Base-by-base conservation (phyloP, 805 yeast species). In the Metschnikowia continentalis region DNA sequence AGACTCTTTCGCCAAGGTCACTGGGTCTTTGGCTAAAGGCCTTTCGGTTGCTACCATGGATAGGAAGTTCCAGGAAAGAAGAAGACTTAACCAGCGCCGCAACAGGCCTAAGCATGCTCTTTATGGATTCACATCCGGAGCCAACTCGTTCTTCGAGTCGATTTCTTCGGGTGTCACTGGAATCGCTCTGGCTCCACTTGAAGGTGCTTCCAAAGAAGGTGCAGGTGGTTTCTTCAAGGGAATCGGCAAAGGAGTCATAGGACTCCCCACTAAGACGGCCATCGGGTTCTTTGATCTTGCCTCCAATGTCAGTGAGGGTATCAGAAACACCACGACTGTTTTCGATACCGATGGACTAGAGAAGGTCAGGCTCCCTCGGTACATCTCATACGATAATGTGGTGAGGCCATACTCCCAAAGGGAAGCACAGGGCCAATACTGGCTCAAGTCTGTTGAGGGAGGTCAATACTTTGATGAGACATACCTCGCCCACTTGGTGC, bases 21-120 rank as follows among this genome's bases (percentile, higher is more conserved):
- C 98, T 0, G 97, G 97, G 0, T 88, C 97, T 0, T 74, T 94
- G 61, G 96, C 99, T 0, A 94, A 94, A 68, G 98, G 99, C 0
- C 72, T 94, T 38, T 83, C 97, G 0, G 91, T 84, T 19, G 96
- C 90, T 0, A 91, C 98, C 0, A 79, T 94, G 74, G 99, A 92
- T 68, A 74, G 80, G 51, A 79, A 81, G 43, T 94, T 86, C 69
- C 98, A 92, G 67, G 91, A 85, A 54, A 77, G 84, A 50, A 83
- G 97, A 55, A 76, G 95, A 46, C 70, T 84, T 52, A 83, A 82
- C 54, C 83, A 86, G 63, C 79, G 88, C 50, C 78, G 95, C 48
- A 91, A 90, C 65, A 81, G 78, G 49, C 94, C 96, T 0, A 81
- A 81, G 39, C 96, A 89, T 66, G 96, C 96, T 1, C 72, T 90